These are phyloP conservation scores for Hylodesmum podocarpum DNA, from an alignment of 306 rosid species.

Conservation along the genomic window DNA sequence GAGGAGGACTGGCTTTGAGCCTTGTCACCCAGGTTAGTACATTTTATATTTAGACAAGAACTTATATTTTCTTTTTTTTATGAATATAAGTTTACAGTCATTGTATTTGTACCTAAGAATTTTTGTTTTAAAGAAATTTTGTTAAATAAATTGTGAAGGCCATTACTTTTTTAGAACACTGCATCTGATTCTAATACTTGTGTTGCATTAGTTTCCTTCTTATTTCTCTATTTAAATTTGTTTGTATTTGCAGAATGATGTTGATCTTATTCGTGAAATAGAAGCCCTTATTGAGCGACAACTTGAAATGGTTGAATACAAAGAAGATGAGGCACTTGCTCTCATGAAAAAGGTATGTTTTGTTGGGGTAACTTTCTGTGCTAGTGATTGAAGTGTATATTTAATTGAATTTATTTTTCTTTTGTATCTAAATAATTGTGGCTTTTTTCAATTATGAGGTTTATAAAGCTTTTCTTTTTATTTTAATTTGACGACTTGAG, in stretches of 20 bases:
- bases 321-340: constrained; percentile 72
- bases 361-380: neutral
- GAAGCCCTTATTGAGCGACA: constrained; percentile 65
- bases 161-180: too few species aligned
- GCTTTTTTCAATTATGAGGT: constrained; percentile 2
- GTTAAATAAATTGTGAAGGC: neutral
- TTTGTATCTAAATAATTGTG: neutral
- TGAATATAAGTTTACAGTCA: neutral
- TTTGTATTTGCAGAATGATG: constrained; percentile 64
- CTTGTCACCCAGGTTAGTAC: constrained; percentile 62
- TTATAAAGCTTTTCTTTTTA: neutral
- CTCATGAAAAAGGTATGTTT: constrained; percentile 57
- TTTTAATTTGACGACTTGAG: neutral
- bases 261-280: constrained; percentile 66
- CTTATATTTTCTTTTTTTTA: too few species aligned
- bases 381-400: neutral
- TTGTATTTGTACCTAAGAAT: neutral
- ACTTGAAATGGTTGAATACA: constrained; percentile 66
- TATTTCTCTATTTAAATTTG: constrained; percentile 6
- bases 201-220: constrained; percentile 20
- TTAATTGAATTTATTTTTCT: neutral
- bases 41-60: neutral
- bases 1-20: constrained; percentile 79
- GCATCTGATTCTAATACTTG: constrained; percentile 14
- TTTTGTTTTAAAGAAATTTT: neutral